Conservation (phyloP, 768 basidiomycete species). For the Pisolithus sp. region DNA sequence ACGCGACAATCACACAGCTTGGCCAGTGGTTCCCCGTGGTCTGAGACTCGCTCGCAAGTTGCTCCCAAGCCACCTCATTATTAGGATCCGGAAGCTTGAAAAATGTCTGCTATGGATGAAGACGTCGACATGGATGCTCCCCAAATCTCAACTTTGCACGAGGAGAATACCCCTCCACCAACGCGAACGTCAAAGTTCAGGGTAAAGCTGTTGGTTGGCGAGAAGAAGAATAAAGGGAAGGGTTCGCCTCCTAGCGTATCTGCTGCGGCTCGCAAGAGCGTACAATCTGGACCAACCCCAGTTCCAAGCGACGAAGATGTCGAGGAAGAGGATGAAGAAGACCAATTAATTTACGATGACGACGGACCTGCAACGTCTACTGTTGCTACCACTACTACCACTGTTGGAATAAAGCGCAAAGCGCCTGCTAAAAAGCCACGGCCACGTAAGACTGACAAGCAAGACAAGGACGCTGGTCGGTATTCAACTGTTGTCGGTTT, state of each 20-base stretch:
- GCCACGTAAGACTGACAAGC: conserved; percentile 48
- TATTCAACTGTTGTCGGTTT: conserved; percentile 14
- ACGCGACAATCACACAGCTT: background rate
- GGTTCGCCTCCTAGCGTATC: conserved; percentile 27
- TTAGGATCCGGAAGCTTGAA: background rate
- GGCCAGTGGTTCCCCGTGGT: background rate
- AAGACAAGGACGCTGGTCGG: conserved; percentile 33
- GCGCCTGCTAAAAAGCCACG: conserved; percentile 43
- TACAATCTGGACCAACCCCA: conserved; percentile 14
- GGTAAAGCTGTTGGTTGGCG: conserved; percentile 47
- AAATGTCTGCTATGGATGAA: conserved; percentile 27
- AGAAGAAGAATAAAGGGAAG: conserved; percentile 34
- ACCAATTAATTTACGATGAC: conserved; percentile 77
- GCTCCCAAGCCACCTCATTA: background rate
- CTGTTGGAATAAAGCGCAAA: conserved; percentile 45
- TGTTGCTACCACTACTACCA: conserved; percentile 17
- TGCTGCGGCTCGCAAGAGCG: conserved; percentile 14
- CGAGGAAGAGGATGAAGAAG: conserved; percentile 65
- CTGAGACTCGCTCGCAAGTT: background rate
- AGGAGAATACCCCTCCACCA: conserved; percentile 69
- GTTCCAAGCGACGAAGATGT: conserved; percentile 41
- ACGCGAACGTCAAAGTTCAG: conserved; percentile 34
- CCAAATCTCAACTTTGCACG: conserved; percentile 70
- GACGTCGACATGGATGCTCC: conserved; percentile 73
- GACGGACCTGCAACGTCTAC: conserved; percentile 28